These are phyloP conservation scores for Phanerodontia chrysosporium DNA, from an alignment of 768 basidiomycete species.

Conservation along the genomic window DNA sequence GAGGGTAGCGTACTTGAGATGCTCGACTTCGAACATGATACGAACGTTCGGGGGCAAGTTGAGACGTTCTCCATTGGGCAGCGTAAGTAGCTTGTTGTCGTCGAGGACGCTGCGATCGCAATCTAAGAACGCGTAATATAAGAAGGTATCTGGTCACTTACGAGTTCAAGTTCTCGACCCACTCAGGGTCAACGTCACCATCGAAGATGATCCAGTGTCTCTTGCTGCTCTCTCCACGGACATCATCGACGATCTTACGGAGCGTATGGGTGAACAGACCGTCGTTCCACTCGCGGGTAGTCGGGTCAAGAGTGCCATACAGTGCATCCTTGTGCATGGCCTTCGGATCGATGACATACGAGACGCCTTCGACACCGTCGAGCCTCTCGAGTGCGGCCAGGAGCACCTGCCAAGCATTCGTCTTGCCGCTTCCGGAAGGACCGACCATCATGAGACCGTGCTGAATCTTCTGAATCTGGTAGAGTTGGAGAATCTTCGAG, in stretches of 20 bases:
- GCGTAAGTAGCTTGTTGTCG: conserved; percentile 94
- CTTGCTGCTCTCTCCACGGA: conserved; percentile 94
- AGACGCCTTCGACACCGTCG: conserved; percentile 87
- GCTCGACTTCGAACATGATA: conserved; percentile 99
- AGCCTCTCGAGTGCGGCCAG: conserved; percentile 85
- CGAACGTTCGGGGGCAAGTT: conserved; percentile 95
- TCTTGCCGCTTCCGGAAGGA: conserved; percentile 94
- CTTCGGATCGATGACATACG: conserved; percentile 98
- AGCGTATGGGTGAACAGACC: conserved; percentile 97
- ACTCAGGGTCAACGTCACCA: conserved; percentile 98
- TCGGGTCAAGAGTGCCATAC: conserved; percentile 94
- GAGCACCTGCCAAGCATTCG: conserved; percentile 93
- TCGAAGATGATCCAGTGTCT: conserved; percentile 99
- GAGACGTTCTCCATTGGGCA: conserved; percentile 97
- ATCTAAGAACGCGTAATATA: neutral
- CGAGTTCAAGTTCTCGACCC: conserved; percentile 99
- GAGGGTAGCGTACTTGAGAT: conserved; percentile 92
- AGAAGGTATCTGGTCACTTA: conserved; percentile 25
- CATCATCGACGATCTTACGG: conserved; percentile 97
- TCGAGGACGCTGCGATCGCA: conserved; percentile 75
- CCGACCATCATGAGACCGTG: conserved; percentile 99
- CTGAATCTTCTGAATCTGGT: conserved; percentile 99
- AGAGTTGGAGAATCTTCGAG: conserved; percentile 93
- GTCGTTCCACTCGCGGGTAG: conserved; percentile 99
- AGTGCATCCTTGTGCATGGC: conserved; percentile 98